phyloP scores from a whole-genome alignment of 352 stramenopile genomes.

The Thraustochytrium sp. region DNA sequence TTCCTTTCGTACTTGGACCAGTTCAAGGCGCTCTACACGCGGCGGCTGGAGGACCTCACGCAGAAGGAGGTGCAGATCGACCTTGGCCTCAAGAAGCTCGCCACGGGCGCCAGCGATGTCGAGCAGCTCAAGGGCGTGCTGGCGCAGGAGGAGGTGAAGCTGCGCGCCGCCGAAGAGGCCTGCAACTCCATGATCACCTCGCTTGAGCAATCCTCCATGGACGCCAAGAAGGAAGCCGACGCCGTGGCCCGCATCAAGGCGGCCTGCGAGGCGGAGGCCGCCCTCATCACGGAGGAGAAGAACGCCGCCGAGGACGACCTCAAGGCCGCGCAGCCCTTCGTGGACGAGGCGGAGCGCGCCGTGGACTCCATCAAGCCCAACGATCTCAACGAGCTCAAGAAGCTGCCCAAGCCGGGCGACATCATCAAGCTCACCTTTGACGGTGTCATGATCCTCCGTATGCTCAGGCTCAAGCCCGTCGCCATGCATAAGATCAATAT shows the following conservation, averaged over 20 bases:
- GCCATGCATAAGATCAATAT: conserved; percentile 89
- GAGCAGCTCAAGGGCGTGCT: conserved; percentile 93
- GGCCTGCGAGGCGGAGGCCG: conserved; percentile 89
- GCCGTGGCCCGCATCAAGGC: conserved; percentile 90
- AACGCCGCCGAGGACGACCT: conserved; percentile 87
- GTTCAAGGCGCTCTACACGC: conserved; percentile 93
- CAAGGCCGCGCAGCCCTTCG: conserved; percentile 93
- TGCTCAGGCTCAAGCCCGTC: conserved; percentile 77
- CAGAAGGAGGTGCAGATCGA: conserved; percentile 93
- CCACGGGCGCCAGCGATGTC: conserved; percentile 93
- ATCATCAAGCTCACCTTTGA: conserved; percentile 98
- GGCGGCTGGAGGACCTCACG: conserved; percentile 72
- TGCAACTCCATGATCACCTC: conserved; percentile 95
- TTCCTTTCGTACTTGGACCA: conserved; percentile 96
- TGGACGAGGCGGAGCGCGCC: conserved; percentile 92
- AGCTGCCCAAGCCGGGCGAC: conserved; percentile 90
- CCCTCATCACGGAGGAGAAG: conserved; percentile 89
- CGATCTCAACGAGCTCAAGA: conserved; percentile 97
- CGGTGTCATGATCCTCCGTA: conserved; percentile 92
- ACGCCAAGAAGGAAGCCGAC: conserved; percentile 93
- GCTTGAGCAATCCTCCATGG: conserved; percentile 86
- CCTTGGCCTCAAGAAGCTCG: conserved; percentile 92
- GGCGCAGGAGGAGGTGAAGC: conserved; percentile 89
- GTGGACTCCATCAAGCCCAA: conserved; percentile 94
- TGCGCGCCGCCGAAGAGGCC: conserved; percentile 89